Evolutionary conservation across 2,329 filamentous ascomycete species (phyloP).

Genomic region (Fusarium sacchari): DNA sequence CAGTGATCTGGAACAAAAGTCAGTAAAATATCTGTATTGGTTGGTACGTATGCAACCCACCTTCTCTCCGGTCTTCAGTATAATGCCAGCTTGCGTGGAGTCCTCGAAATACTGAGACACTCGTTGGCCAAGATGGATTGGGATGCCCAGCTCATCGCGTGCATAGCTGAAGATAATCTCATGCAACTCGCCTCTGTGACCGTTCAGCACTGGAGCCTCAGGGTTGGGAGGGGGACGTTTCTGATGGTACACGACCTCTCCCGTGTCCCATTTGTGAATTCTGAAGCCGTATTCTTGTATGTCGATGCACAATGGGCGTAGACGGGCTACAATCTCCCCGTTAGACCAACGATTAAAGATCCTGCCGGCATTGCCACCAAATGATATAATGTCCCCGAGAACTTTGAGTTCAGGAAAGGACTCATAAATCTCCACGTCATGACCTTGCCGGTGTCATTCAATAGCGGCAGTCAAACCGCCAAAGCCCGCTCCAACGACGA

Average conservation of each 20-base stretch:
- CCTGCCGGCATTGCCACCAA: slow-evolving; percentile 43
- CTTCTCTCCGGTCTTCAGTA: slow-evolving; percentile 20
- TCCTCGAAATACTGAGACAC: slow-evolving; percentile 27
- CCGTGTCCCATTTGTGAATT: slow-evolving; percentile 33
- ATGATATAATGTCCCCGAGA: slow-evolving; percentile 54
- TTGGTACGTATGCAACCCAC: accelerated
- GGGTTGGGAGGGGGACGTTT: slow-evolving; percentile 43
- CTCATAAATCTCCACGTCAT: slow-evolving; percentile 28
- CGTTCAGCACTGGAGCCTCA: slow-evolving; percentile 31
- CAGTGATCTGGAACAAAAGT: neutral
- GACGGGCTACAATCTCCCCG: slow-evolving; percentile 53
- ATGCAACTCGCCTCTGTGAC: slow-evolving; percentile 29
- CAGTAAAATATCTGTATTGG: neutral
- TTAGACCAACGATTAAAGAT: slow-evolving; percentile 68
- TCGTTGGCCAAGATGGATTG: slow-evolving; percentile 19
- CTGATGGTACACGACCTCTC: slow-evolving; percentile 68
- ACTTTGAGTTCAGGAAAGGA: slow-evolving; percentile 58
- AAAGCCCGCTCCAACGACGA: slow-evolving; percentile 35
- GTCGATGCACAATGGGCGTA: slow-evolving; percentile 36
- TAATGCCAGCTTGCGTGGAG: slow-evolving; percentile 1
- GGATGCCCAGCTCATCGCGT: slow-evolving; percentile 18
- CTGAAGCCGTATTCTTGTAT: slow-evolving; percentile 57
- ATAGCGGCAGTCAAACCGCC: slow-evolving; percentile 32
- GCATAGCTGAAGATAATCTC: slow-evolving; percentile 33
- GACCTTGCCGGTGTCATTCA: slow-evolving; percentile 26